Evolutionary conservation across 2,329 filamentous ascomycete genomes (phyloP).

Genomic region (Cylindrodendrum hubeiense): DNA sequence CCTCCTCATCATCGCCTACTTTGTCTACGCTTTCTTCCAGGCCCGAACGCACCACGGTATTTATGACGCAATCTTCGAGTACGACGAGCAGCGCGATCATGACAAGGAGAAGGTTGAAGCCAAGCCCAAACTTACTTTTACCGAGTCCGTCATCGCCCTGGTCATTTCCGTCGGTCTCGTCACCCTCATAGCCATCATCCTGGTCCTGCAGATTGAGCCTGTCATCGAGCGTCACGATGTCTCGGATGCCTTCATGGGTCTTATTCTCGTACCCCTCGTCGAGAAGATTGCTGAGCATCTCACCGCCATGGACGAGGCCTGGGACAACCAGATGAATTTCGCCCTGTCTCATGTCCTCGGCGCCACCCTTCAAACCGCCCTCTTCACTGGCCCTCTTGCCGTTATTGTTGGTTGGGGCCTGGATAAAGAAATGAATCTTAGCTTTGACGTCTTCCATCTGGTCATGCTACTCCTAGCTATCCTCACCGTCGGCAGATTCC

Average conservation of each 20-base stretch:
- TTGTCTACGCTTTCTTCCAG: slow-evolving; percentile 78
- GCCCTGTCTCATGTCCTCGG: slow-evolving; percentile 88
- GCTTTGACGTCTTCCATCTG: slow-evolving; percentile 90
- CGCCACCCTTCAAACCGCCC: slow-evolving; percentile 88
- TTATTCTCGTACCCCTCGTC: slow-evolving; percentile 85
- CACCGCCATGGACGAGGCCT: slow-evolving; percentile 87
- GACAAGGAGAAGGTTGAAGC: slow-evolving; percentile 71
- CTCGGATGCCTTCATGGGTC: slow-evolving; percentile 69
- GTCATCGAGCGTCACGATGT: slow-evolving; percentile 61
- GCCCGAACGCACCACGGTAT: slow-evolving; percentile 82
- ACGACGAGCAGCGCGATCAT: slow-evolving; percentile 75
- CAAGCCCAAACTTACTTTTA: slow-evolving; percentile 79
- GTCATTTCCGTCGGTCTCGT: slow-evolving; percentile 75
- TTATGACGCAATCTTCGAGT: slow-evolving; percentile 79
- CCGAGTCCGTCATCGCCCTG: slow-evolving; percentile 77
- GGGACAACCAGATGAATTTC: slow-evolving; percentile 86
- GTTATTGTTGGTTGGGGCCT: slow-evolving; percentile 88
- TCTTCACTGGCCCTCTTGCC: slow-evolving; percentile 87
- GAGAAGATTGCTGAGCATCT: slow-evolving; percentile 91
- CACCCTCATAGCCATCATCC: slow-evolving; percentile 77
- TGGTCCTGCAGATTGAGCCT: slow-evolving; percentile 78
- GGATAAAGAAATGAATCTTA: slow-evolving; percentile 77
- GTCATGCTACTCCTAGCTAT: slow-evolving; percentile 85
- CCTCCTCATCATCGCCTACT: slow-evolving; percentile 77
- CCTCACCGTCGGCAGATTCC: slow-evolving; percentile 87